Conservation (phyloP, 1,284 basidiomycete species). For the Cutaneotrichosporon dermatis region DNA sequence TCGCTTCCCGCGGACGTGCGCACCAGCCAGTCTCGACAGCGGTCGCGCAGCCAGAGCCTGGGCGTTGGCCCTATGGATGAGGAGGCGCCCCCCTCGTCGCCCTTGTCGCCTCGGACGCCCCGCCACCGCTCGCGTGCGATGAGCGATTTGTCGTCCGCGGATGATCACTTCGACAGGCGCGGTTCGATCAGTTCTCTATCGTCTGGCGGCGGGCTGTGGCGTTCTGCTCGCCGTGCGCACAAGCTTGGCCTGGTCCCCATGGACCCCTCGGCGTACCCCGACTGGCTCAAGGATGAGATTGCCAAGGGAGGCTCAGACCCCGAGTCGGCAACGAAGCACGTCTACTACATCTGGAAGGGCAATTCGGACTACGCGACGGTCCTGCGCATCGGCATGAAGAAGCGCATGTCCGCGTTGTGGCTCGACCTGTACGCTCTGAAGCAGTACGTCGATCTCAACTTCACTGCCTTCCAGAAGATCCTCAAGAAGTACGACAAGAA, state of each 20-base stretch:
- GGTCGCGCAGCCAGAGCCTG: constrained; percentile 13
- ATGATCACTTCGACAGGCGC: constrained; percentile 29
- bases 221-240: constrained; percentile 4
- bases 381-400: constrained; percentile 83
- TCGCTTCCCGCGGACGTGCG: constrained; percentile 29
- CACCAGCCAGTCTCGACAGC: constrained; percentile 9
- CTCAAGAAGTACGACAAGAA: constrained; percentile 99
- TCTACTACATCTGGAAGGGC: constrained; percentile 66
- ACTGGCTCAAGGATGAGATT: constrained; percentile 24
- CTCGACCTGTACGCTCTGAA: constrained; percentile 75
- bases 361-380: constrained; percentile 82
- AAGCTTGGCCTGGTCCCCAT: constrained; percentile 28
- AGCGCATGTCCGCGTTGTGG: constrained; percentile 82
- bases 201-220: constrained; percentile 16
- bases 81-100: background rate
- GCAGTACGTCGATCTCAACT: constrained; percentile 91
- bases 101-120: constrained; percentile 12
- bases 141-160: constrained; percentile 30
- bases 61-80: background rate
- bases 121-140: constrained; percentile 19
- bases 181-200: constrained; percentile 41
- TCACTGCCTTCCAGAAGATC: constrained; percentile 93
- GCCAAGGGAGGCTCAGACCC: constrained; percentile 2
- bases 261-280: constrained; percentile 33
- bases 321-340: constrained; percentile 9